Evolutionary conservation across 371 early-diverging fungal genomes (phyloP), one percentile per base, ranked within the genome.

Genomic region (Rhizopus delemar): DNA sequence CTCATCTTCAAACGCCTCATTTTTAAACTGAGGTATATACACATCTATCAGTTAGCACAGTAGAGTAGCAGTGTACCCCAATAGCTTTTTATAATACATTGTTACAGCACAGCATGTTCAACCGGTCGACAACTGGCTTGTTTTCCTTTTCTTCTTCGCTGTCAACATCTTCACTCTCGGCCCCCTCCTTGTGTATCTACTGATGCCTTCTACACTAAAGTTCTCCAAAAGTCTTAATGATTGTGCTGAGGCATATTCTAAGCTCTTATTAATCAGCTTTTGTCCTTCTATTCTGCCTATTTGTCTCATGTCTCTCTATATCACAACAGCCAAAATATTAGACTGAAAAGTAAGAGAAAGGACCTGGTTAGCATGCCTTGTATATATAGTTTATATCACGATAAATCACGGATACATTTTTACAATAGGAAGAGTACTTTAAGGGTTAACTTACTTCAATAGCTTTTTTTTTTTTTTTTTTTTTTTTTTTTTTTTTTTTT

Each of bases 201-300:
- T 48, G 28, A 4, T 48, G 49, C 28, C 3, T 48, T 48, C 22
- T 48, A 31, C n/a, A 22, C 49, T 48, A 48, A 48, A 48, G 49
- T 28, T 48, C 49, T 48, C 49, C 49, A 48, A 48, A 48, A 13
- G 38, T 38, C 38, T 38, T 38, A 38, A 38, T 38, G 38, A 38
- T 38, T 12, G 7, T 38, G 38, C 2, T 38, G 38, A 38, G 22
- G 46, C 46, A 22, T 46, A 22, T 46, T n/a, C 28, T 6, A 46
- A 0, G 46, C 36, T 52, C 52, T 36, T 52, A 22, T 52, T 52
- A 8, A 36, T 35, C 33, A 52, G 16, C 36, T 36, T 52, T 35
- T 52, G 52, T 35, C 52, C 36, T 52, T 52, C 52, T 52, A 15
- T 52, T 52, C 52, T 34, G 52, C 52, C 36, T 52, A 8, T 52